phyloP scores from a whole-genome alignment of 495 filamentous ascomycete species.

The Saxophila tyrrhenica region DNA sequence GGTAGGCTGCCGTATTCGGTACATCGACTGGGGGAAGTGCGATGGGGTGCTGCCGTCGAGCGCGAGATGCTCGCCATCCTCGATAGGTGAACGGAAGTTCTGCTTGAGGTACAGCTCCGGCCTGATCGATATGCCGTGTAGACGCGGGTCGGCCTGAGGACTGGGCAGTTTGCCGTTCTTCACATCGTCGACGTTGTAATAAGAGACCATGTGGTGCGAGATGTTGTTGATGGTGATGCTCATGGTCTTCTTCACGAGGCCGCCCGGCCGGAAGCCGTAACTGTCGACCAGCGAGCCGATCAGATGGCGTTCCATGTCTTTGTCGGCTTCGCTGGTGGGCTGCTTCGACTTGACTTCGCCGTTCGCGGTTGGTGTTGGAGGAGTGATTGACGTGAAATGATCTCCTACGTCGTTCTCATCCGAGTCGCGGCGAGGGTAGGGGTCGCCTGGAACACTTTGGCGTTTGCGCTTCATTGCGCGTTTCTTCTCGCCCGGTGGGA shows the following conservation, averaged over 20 bases:
- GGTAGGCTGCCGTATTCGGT: slow-evolving; percentile 11
- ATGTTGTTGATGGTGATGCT: slow-evolving; percentile 58
- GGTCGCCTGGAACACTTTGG: slow-evolving; percentile 15
- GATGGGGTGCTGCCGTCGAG: slow-evolving; percentile 14
- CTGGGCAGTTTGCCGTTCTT: slow-evolving; percentile 47
- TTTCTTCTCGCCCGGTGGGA: slow-evolving; percentile 83
- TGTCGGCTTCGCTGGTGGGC: slow-evolving; percentile 28
- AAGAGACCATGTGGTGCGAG: slow-evolving; percentile 75
- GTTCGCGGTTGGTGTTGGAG: slow-evolving; percentile 11
- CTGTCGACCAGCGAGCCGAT: slow-evolving; percentile 77
- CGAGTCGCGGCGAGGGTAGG: slow-evolving; percentile 16
- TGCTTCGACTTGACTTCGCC: slow-evolving; percentile 15
- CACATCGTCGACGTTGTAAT: slow-evolving; percentile 73
- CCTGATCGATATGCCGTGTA: slow-evolving; percentile 47
- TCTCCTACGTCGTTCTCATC: slow-evolving; percentile 21
- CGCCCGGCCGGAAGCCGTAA: slow-evolving; percentile 75
- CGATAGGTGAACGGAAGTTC: slow-evolving; percentile 59
- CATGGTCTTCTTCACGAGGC: slow-evolving; percentile 87
- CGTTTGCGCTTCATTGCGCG: slow-evolving; percentile 61
- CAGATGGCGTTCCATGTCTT: slow-evolving; percentile 52
- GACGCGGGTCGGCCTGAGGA: slow-evolving; percentile 44
- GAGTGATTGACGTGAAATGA: slow-evolving; percentile 14
- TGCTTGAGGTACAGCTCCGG: slow-evolving; percentile 50
- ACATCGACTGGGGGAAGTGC: slow-evolving; percentile 17
- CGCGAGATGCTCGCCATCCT: slow-evolving; percentile 16